Conservation (phyloP, 176 grass and related monocot species). For the Bonia amplexicaulis region DNA sequence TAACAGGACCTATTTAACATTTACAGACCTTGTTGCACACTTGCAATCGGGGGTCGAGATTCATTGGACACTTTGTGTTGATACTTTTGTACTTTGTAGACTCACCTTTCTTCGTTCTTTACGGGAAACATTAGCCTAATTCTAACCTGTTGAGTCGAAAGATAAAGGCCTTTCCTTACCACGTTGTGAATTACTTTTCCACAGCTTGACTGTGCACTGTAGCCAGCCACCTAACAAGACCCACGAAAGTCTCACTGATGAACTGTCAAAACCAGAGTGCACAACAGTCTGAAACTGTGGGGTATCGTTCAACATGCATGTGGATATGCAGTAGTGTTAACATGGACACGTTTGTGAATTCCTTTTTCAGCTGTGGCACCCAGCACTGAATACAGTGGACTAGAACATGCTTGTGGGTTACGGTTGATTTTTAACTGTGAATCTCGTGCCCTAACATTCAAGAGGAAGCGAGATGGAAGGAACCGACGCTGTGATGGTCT, state of each 20-base stretch:
- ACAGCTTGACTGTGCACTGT: background rate
- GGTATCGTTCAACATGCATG: background rate
- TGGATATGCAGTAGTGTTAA: background rate
- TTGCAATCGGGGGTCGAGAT: background rate
- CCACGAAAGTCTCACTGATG: background rate
- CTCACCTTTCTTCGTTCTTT: background rate
- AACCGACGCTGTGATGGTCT: background rate
- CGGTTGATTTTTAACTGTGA: background rate
- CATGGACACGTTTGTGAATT: background rate
- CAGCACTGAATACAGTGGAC: background rate
- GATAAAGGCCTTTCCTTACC: background rate
- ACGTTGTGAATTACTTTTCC: no score
- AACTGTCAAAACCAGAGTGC: background rate
- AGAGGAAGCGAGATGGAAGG: background rate
- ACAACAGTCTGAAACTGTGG: background rate
- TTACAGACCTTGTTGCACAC: background rate
- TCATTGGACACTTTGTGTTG: background rate
- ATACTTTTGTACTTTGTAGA: background rate
- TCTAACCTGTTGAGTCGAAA: background rate
- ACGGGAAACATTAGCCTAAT: background rate
- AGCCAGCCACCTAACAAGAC: background rate
- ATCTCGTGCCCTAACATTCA: background rate
- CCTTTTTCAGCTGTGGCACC: background rate
- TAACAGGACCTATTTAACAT: no score
- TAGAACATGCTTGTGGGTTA: background rate